phyloP scores from a whole-genome alignment of 2,329 filamentous ascomycete genomes.

The Talaromyces pinophilus region DNA sequence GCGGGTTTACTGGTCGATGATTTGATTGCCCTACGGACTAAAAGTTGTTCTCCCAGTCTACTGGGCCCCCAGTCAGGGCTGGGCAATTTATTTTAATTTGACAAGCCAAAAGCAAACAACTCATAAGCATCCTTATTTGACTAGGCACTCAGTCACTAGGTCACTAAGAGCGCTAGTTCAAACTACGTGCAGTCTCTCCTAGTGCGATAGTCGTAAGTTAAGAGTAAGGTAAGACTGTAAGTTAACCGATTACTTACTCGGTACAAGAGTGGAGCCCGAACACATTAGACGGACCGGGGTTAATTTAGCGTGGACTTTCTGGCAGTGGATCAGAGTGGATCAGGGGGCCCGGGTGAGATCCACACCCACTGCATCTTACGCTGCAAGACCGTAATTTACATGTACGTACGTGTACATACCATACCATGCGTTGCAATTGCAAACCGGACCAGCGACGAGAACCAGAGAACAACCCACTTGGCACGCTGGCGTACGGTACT shows the following conservation, averaged over 20 bases:
- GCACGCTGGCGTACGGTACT: neutral
- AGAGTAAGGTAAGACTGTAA: too few relatives aligned
- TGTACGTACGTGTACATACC: neutral
- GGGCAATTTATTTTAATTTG: conserved; percentile 14
- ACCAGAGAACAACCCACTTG: neutral
- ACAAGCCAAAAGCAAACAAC: conserved; percentile 12
- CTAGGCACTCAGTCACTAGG: neutral
- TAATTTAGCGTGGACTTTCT: conserved; percentile 8
- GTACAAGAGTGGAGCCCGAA: neutral
- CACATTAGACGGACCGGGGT: conserved; percentile 3
- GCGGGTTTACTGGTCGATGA: conserved; percentile 17
- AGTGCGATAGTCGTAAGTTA: too few relatives aligned
- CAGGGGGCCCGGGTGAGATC: conserved; percentile 3
- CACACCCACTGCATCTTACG: neutral
- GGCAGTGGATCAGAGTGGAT: neutral
- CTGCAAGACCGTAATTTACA: neutral
- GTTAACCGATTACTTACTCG: neutral
- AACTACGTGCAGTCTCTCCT: neutral
- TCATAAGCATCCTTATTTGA: conserved; percentile 16
- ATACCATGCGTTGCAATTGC: neutral
- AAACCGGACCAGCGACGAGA: neutral
- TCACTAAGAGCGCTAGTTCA: neutral
- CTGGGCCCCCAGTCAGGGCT: conserved; percentile 17
- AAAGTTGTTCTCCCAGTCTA: conserved; percentile 20
- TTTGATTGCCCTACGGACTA: conserved; percentile 23